Base-by-base conservation (phyloP, 1,284 basidiomycete species). In the Heterobasidion annosum region DNA sequence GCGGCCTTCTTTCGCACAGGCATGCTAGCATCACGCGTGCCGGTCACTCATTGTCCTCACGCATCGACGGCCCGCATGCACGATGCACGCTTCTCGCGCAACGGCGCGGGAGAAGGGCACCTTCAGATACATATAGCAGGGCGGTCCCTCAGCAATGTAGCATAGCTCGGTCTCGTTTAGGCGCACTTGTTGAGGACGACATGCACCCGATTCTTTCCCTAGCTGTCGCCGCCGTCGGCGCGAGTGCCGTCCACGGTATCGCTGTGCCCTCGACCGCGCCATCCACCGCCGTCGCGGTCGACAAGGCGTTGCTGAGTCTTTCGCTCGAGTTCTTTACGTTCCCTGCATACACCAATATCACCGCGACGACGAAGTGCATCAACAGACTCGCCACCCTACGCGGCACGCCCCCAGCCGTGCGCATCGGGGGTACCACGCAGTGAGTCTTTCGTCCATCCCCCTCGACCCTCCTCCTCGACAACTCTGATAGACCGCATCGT, bases 361-460 rank as follows among this genome's bases (percentile, higher is more conserved):
- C 65, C 7, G 66, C 68, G 0, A 73, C 73, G 4, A 62, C 61
- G 9, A 71, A 68, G 51, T 74, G 73, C 57, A 57, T 75, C 1
- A 60, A 59, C 12, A 73, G 73, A 55, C 56, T 75, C 34, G 66
- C 67, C 10, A 55, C 56, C 3, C 61, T 73, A 9, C 65, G 71
- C 8, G 72, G 71, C 8, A 62, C 67, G 2, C 63, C 63, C 19
- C 72, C 73, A 34, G 69, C 71, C 2, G 58, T 74, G 35, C 66
- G 73, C 15, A 75, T 75, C 49, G 73, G 73, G 6, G 73, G 73
- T 1, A 75, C 73, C 2, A 75, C 73, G 1, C 73, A 75, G 73
- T 74, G 35, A 25, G 25, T 4, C 25, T 25, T 25, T 3, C 53
- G 70, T 49, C 44, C 48, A 3, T 55, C 9, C 34, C 2, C 6